A percentile compares a stretch with the other conserved stretches of the same genome.
Conservation (phyloP, 768 basidiomycete species). For the Lentinula boryana region DNA sequence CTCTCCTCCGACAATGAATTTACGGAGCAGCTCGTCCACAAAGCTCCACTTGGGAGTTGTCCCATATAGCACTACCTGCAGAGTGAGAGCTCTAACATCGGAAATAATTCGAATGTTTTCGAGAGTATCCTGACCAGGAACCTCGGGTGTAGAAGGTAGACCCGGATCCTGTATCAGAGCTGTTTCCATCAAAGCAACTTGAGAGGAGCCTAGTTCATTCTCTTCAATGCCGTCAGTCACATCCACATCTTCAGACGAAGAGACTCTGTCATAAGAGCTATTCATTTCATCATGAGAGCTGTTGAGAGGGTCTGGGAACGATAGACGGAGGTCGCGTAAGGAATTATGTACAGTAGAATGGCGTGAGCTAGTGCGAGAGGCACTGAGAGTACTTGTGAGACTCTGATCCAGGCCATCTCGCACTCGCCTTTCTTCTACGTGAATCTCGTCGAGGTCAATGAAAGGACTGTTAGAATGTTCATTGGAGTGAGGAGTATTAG, state of each 20-base stretch:
- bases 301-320: conserved; percentile 79
- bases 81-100: conserved; percentile 16
- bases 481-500: conserved; percentile 9
- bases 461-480: conserved; percentile 12
- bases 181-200: conserved; percentile 18
- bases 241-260: conserved; percentile 27
- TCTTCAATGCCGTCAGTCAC: conserved; percentile 17
- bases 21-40: conserved; percentile 52
- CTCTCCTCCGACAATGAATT: conserved; percentile 31
- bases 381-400: conserved; percentile 72
- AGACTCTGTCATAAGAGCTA: conserved; percentile 52
- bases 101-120: conserved; percentile 3
- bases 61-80: conserved; percentile 68
- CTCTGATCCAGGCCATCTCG: conserved; percentile 78
- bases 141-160: conserved; percentile 27
- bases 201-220: conserved; percentile 12
- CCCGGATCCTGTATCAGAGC: conserved; percentile 28
- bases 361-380: conserved; percentile 52
- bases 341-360: conserved; percentile 51
- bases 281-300: conserved; percentile 60
- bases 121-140: conserved; percentile 17
- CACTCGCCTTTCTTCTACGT: conserved; percentile 61
- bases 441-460: conserved; percentile 25
- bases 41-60: conserved; percentile 60
- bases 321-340: conserved; percentile 70